A percentile compares a stretch with the other conserved stretches of the same genome.
phyloP scores from a whole-genome alignment of 371 early-diverging fungal species.

The Mucor mucedo region DNA sequence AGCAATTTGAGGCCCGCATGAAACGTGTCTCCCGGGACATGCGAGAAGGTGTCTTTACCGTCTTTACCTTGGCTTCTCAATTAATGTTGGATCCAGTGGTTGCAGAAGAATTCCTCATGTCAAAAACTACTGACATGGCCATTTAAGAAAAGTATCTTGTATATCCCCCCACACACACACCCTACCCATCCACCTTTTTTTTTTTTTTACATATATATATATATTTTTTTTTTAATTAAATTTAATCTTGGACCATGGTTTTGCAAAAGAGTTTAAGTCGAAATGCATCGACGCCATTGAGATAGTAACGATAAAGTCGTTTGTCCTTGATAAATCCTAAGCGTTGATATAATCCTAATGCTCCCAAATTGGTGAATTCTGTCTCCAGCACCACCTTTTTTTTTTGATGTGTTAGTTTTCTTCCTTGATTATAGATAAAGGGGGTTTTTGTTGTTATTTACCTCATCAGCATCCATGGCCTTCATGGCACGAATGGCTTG shows the following conservation, averaged over 20 bases:
- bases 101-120: slow-evolving; percentile 27
- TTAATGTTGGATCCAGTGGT: slow-evolving; percentile 39
- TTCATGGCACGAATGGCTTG: slow-evolving; percentile 80
- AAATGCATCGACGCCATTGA: slow-evolving; percentile 94
- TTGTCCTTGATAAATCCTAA: slow-evolving; percentile 95
- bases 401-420: not conserved
- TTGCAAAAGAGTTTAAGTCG: slow-evolving; percentile 80
- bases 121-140: slow-evolving; percentile 13
- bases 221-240: not conserved
- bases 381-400: slow-evolving; percentile 93
- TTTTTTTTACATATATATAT: not conserved
- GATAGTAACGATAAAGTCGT: slow-evolving; percentile 87
- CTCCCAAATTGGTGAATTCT: slow-evolving; percentile 87
- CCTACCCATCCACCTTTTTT: not conserved
- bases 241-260: slow-evolving; percentile 41
- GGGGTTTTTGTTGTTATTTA: slow-evolving; percentile 30
- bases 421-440: no score
- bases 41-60: slow-evolving; percentile 43
- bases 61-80: slow-evolving; percentile 41
- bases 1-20: slow-evolving; percentile 48
- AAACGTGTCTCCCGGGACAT: slow-evolving; percentile 31
- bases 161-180: not conserved
- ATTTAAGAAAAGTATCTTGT: no score
- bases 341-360: slow-evolving; percentile 87
- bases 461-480: slow-evolving; percentile 84